Conservation (phyloP, 768 basidiomycete genomes). For the Boletus barrowsii region DNA sequence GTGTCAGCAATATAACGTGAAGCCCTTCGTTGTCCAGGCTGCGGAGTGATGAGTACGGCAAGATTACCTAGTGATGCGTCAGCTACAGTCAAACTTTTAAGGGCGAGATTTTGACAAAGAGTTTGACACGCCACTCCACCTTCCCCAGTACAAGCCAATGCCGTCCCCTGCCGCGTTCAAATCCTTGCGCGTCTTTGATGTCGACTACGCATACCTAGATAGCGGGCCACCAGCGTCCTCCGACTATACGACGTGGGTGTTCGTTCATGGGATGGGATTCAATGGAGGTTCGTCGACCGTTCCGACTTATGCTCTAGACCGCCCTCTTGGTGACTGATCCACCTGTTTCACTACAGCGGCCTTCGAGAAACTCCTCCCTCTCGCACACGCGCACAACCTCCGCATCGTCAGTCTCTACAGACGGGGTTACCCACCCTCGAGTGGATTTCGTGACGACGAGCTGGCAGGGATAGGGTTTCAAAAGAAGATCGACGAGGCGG, state of each 20-base stretch:
- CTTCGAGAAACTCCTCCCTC: constrained; percentile 21
- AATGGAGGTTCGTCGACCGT: constrained; percentile 15
- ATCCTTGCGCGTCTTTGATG: constrained; percentile 12
- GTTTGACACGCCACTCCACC: too few relatives aligned
- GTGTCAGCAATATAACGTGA: too few relatives aligned
- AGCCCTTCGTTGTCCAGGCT: too few relatives aligned
- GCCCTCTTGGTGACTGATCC: not conserved
- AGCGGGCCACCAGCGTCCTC: constrained; percentile 17
- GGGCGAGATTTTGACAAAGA: too few relatives aligned
- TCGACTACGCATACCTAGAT: constrained; percentile 22
- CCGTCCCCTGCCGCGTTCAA: not conserved
- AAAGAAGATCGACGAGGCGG: constrained; percentile 17
- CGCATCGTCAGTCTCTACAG: constrained; percentile 26
- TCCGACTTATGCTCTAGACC: not conserved
- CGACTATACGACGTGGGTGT: constrained; percentile 22
- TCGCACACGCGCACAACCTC: constrained; percentile 18
- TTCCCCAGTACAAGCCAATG: not conserved
- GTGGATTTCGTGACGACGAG: constrained; percentile 17
- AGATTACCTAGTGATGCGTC: too few relatives aligned
- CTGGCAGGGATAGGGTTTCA: constrained; percentile 5
- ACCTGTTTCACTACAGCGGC: not conserved
- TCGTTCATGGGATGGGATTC: constrained; percentile 20
- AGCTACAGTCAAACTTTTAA: too few relatives aligned
- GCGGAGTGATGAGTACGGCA: too few relatives aligned
- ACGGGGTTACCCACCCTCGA: constrained; percentile 28